Conservation (phyloP, 2,329 filamentous ascomycete species). For the Harringtonia lauricola region DNA sequence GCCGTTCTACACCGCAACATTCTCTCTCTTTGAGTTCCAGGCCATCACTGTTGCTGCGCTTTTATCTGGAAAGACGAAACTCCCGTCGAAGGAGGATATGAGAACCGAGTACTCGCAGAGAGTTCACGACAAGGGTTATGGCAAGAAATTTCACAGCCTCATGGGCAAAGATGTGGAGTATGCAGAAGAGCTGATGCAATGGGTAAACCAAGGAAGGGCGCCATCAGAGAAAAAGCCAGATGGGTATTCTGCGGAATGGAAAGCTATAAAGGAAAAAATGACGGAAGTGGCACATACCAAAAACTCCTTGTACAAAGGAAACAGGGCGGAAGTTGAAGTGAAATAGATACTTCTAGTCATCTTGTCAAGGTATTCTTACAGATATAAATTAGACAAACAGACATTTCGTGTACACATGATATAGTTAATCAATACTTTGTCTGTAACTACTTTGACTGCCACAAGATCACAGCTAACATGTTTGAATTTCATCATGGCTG, state of each 20-base stretch:
- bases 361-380: too few species aligned
- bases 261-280: background rate
- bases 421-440: too few species aligned
- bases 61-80: conserved; percentile 33
- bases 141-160: conserved; percentile 27
- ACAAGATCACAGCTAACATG: too few species aligned
- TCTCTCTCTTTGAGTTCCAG: conserved; percentile 61
- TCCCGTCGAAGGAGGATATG: conserved; percentile 34
- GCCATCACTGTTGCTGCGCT: conserved; percentile 49
- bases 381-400: too few species aligned
- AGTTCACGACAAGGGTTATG: conserved; percentile 18
- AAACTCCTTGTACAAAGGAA: background rate
- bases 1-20: conserved; percentile 55
- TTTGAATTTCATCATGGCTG: too few species aligned
- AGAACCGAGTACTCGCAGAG: conserved; percentile 20
- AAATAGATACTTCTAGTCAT: too few species aligned
- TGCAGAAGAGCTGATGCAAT: conserved; percentile 13
- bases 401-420: too few species aligned
- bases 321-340: too few species aligned
- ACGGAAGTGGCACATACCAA: background rate
- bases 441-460: too few species aligned
- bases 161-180: conserved; percentile 13
- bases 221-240: background rate
- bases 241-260: background rate
- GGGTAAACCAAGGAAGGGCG: conserved; percentile 11